phyloP scores from a whole-genome alignment of 1,284 basidiomycete genomes.

The Leucoagaricus sp. region DNA sequence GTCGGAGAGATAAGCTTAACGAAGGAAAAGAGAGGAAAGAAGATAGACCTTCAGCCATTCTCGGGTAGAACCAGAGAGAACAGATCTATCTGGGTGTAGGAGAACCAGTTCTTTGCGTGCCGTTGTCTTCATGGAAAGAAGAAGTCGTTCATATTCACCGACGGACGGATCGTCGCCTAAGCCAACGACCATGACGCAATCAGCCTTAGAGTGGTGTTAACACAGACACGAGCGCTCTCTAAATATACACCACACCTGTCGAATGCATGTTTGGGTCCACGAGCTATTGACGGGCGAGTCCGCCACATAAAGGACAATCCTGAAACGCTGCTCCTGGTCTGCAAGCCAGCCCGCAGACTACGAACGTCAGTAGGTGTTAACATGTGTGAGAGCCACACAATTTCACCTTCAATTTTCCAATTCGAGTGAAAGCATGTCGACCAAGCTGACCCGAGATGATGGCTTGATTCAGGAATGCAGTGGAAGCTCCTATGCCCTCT shows the following conservation, averaged over 20 bases:
- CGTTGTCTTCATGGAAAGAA: conserved; percentile 95
- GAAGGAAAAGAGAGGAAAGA: conserved; percentile 6
- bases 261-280: conserved; percentile 97
- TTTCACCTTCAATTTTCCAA: conserved; percentile 87
- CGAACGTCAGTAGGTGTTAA: background rate
- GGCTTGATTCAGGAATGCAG: conserved; percentile 89
- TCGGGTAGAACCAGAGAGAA: conserved; percentile 89
- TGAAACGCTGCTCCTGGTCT: conserved; percentile 91
- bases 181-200: conserved; percentile 94
- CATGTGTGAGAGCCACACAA: background rate
- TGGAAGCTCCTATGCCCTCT: conserved; percentile 86
- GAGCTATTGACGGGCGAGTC: conserved; percentile 90
- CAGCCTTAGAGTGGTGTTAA: conserved; percentile 60
- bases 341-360: conserved; percentile 80
- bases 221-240: background rate
- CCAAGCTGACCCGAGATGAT: conserved; percentile 90
- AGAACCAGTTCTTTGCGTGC: conserved; percentile 96
- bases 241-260: conserved; percentile 61
- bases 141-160: conserved; percentile 91
- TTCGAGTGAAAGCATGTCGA: conserved; percentile 88
- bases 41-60: conserved; percentile 90
- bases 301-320: conserved; percentile 91
- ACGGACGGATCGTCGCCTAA: conserved; percentile 90
- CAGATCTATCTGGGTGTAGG: conserved; percentile 89
- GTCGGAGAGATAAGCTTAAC: conserved; percentile 1